These are phyloP conservation scores for Rehmannia glutinosa DNA, from an alignment of 257 asterid genomes.

Conservation along the genomic window DNA sequence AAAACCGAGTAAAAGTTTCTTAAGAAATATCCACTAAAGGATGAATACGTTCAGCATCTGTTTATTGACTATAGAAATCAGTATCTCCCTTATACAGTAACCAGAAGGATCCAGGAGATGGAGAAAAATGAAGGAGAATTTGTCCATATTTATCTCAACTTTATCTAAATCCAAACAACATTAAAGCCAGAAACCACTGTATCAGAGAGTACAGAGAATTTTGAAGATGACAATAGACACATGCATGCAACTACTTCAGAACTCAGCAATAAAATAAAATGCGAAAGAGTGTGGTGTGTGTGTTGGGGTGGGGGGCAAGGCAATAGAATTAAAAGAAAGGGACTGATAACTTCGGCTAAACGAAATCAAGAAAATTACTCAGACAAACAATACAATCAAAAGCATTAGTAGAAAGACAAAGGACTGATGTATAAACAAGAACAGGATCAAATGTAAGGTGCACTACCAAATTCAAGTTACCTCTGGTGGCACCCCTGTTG, in stretches of 20 bases:
- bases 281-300: background rate
- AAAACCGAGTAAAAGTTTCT: background rate
- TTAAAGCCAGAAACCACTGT: background rate
- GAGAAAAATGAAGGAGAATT: background rate
- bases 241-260: background rate
- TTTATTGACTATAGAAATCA: too few species aligned
- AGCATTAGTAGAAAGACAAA: background rate
- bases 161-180: background rate
- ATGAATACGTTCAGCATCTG: background rate
- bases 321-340: background rate
- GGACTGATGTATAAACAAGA: background rate
- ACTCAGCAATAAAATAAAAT: background rate
- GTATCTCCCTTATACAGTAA: too few species aligned
- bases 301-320: background rate
- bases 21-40: background rate
- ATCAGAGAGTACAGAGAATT: background rate
- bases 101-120: background rate
- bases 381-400: background rate
- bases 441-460: constrained; percentile 1
- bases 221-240: background rate
- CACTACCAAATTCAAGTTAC: constrained; percentile 32
- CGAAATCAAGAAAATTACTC: too few species aligned
- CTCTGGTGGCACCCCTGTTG: constrained; percentile 82
- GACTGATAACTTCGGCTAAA: too few species aligned
- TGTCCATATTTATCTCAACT: background rate